These are phyloP conservation scores for Nicotiana tabacum DNA, from an alignment of 257 asterid species.

Conservation along the genomic window DNA sequence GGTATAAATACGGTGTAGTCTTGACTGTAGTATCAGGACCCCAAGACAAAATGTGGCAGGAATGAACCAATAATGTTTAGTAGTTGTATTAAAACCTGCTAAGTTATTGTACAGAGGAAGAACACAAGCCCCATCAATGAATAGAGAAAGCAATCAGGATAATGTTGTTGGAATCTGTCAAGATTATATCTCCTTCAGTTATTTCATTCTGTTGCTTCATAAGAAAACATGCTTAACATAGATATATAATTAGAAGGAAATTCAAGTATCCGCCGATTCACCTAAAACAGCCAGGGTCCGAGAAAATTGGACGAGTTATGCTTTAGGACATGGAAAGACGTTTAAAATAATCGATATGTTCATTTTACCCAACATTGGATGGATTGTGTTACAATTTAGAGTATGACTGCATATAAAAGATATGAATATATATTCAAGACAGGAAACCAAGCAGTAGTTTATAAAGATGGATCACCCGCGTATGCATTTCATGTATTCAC, in stretches of 20 bases:
- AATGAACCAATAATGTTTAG: not conserved
- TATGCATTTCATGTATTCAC: not conserved
- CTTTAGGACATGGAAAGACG: not conserved
- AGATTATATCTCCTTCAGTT: not conserved
- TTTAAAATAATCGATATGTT: not conserved
- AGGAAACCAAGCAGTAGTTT: not conserved
- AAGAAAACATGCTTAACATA: not conserved
- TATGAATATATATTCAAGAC: not conserved
- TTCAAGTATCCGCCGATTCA: not conserved
- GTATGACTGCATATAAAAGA: not conserved
- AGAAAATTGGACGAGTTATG: not conserved
- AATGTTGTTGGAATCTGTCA: not conserved
- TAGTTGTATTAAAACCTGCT: conserved; percentile 1
- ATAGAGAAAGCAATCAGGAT: not conserved
- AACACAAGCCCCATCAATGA: not conserved
- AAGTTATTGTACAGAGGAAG: not conserved
- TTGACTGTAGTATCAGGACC: not conserved
- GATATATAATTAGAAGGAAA: not conserved
- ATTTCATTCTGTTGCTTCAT: not conserved
- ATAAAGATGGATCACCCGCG: not conserved
- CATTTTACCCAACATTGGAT: not conserved
- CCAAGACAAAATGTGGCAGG: not conserved
- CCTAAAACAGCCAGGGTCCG: not conserved
- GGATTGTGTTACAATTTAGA: not conserved
- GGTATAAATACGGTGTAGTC: not conserved